These are phyloP conservation scores for Aureobasidium namibiae DNA, from an alignment of 2,329 filamentous ascomycete genomes.

Conservation along the genomic window DNA sequence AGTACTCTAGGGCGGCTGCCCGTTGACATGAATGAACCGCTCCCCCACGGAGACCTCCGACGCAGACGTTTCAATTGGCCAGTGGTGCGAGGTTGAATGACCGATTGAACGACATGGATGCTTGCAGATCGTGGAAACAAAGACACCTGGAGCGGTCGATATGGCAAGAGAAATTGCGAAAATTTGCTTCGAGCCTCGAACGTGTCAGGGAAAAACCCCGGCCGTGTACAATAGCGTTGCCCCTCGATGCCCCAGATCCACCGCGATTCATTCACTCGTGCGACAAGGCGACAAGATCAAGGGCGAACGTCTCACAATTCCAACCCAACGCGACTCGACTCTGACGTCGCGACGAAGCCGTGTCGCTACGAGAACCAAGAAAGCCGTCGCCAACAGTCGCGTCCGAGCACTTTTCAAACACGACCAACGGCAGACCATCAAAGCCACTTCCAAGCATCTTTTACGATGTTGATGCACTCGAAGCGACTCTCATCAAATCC, in stretches of 20 bases:
- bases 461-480: background rate
- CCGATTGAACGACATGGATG: background rate
- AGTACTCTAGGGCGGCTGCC: background rate
- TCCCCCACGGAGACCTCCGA: background rate
- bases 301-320: background rate
- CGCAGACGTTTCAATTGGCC: background rate
- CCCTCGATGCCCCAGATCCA: background rate
- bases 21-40: background rate
- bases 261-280: background rate
- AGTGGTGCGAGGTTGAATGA: background rate
- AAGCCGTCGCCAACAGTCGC: background rate
- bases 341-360: background rate
- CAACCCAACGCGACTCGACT: background rate
- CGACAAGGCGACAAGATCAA: background rate
- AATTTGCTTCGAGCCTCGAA: background rate
- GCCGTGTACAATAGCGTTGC: background rate
- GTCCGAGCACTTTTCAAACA: background rate
- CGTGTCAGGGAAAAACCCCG: background rate
- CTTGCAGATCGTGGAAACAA: background rate
- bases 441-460: background rate
- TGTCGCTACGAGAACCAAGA: background rate
- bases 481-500: background rate
- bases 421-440: constrained; percentile 1
- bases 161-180: background rate
- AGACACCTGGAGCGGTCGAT: background rate